These are phyloP conservation scores for Oenanthe sinensis DNA, from an alignment of 129 eudicot genomes.

Conservation along the genomic window DNA sequence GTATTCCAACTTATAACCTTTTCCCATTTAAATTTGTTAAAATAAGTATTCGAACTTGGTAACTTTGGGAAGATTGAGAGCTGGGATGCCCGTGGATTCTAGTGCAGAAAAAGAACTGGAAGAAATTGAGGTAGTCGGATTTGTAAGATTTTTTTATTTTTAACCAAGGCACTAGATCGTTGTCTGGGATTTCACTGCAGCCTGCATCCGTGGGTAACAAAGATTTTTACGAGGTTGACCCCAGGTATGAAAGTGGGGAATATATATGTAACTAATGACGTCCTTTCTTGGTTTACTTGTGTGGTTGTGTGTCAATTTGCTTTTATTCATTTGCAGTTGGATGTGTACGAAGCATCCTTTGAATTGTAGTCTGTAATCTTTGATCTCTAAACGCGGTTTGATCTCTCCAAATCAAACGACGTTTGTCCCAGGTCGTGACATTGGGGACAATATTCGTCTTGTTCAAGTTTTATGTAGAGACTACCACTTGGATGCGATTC, in stretches of 20 bases:
- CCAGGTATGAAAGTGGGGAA: slow-evolving; percentile 74
- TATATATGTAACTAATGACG: slow-evolving; percentile 56
- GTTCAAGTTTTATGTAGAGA: too few relatives aligned
- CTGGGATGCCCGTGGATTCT: slow-evolving; percentile 76
- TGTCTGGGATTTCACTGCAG: slow-evolving; percentile 68
- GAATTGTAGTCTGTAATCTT: background rate
- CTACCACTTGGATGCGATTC: too few relatives aligned
- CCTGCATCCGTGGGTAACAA: slow-evolving; percentile 76
- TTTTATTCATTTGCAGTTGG: background rate
- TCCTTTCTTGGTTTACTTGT: background rate
- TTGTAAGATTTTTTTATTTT: slow-evolving; percentile 69
- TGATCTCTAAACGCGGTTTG: background rate
- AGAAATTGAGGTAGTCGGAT: slow-evolving; percentile 68
- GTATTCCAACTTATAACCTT: too few relatives aligned
- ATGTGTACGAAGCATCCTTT: background rate
- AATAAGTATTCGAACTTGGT: too few relatives aligned
- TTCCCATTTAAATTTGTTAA: too few relatives aligned
- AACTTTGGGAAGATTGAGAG: slow-evolving; percentile 52
- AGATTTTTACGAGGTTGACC: slow-evolving; percentile 70
- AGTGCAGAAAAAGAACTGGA: slow-evolving; percentile 61
- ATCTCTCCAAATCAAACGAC: too few relatives aligned
- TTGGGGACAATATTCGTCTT: too few relatives aligned
- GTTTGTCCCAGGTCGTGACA: too few relatives aligned
- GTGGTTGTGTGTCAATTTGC: background rate
- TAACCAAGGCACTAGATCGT: slow-evolving; percentile 45